Conservation (phyloP, 805 yeast species). For the Candida nemodendra region DNA sequence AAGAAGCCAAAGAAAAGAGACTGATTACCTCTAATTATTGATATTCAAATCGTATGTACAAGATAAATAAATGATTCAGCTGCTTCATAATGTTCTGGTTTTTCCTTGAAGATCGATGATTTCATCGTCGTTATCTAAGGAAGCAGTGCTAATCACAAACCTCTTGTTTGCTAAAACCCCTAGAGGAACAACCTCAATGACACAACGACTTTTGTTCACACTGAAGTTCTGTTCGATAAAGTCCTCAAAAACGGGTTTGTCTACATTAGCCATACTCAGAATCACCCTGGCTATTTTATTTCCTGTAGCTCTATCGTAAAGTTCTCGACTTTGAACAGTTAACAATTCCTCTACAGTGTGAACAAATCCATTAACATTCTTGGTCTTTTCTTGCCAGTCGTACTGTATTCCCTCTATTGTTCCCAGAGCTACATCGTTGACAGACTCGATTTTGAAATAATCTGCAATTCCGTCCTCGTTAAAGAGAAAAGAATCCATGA, state of each 20-base stretch:
- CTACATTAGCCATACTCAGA: slow-evolving; percentile 21
- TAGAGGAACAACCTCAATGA: slow-evolving; percentile 29
- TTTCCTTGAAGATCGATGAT: slow-evolving; percentile 31
- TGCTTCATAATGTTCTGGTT: slow-evolving; percentile 20
- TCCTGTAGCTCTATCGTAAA: slow-evolving; percentile 24
- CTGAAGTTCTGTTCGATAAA: slow-evolving; percentile 26
- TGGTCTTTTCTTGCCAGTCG: slow-evolving; percentile 20
- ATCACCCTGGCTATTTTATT: slow-evolving; percentile 28
- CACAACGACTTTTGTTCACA: slow-evolving; percentile 22
- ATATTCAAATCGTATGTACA: slow-evolving; percentile 2
- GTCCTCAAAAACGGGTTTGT: slow-evolving; percentile 19
- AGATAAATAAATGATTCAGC: background rate
- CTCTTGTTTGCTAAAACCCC: slow-evolving; percentile 14
- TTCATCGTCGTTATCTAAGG: slow-evolving; percentile 19
- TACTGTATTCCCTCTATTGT: slow-evolving; percentile 29
- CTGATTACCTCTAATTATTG: slow-evolving; percentile 7
- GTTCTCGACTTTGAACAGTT: slow-evolving; percentile 27
- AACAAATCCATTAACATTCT: slow-evolving; percentile 20
- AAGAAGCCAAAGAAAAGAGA: slow-evolving; percentile 46
- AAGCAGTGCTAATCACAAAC: slow-evolving; percentile 29
- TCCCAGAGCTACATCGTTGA: slow-evolving; percentile 30
- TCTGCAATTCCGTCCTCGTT: slow-evolving; percentile 32
- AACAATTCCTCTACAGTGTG: slow-evolving; percentile 25
- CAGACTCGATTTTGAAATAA: slow-evolving; percentile 20
- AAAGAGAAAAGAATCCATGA: slow-evolving; percentile 30